Evolutionary conservation across 176 grass and related monocot species (phyloP), one percentile per base, ranked within the genome.

Genomic region (Carex kokanica): DNA sequence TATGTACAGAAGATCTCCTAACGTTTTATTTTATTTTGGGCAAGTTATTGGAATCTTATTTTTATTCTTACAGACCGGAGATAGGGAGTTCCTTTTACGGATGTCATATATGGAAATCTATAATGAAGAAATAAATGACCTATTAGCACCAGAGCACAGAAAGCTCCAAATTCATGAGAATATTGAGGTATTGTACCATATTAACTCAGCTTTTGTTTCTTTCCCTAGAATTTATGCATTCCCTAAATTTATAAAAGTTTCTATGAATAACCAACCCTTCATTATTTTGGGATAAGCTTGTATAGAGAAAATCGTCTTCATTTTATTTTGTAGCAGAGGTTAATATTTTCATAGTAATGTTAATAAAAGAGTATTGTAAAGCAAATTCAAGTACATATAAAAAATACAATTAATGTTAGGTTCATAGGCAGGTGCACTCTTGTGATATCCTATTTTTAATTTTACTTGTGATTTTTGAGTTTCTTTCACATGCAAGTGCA

Each of bases 61-160:
- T 82, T 80, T 70, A 56, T 85, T 21, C 4, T 84, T 62, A 38
- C 86, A 98, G 95, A 87, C 94, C 84, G 83, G 81, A 83, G 88
- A 93, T 61, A 87, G 95, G 79, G 95, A 98, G 64, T 98, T 98
- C 43, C 89, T 98, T 86, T 81, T 98, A 55, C 91, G 92, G 10
- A 94, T 98, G 95, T 98, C 92, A 59, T 98, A 98, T 61, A 94
- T 98, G 95, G 95, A 98, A 85, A 94, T 98, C 34, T 98, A 94
- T 62, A 98, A 98, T 88, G 95, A 98, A 88, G 92, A 98, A 56
- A 98, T 98, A 69, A 94, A 98, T 86, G 95, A 94, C 47, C 85
- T 98, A 70, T 84, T 98, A 74, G 95, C 88, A 20, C 95, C 92
- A 60, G 95, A 98, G 86, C 95, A 98, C 84, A 87, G 92, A 3